phyloP scores from a whole-genome alignment of 2,329 filamentous ascomycete species.

The Elsinoe batatas region DNA sequence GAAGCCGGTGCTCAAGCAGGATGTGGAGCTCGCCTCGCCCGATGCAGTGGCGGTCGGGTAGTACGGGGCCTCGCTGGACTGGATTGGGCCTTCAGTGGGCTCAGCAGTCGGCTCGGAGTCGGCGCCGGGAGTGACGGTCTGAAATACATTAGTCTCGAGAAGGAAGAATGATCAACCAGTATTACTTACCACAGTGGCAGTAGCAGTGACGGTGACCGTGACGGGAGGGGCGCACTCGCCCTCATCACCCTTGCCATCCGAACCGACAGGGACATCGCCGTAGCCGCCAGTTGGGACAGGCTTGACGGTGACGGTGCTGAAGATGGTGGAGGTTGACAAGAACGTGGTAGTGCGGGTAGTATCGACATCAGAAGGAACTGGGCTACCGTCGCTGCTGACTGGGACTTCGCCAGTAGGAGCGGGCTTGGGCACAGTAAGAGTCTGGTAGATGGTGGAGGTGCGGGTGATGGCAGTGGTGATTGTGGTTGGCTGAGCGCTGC shows the following conservation, averaged over 20 bases:
- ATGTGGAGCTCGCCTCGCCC: conserved; percentile 13
- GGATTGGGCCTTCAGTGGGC: conserved; percentile 12
- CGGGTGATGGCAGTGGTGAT: conserved; percentile 26
- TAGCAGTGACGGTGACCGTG: conserved; percentile 28
- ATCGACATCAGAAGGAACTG: conserved; percentile 1
- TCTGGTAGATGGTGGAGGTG: conserved; percentile 25
- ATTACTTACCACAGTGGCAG: conserved; percentile 20
- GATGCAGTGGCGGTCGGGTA: conserved; percentile 20
- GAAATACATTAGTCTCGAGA: background rate
- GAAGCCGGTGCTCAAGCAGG: conserved; percentile 22
- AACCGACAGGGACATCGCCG: conserved; percentile 10
- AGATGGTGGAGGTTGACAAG: conserved; percentile 25
- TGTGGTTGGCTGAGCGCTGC: conserved; percentile 17
- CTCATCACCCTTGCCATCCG: conserved; percentile 15
- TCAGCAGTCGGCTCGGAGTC: conserved; percentile 1
- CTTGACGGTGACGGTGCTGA: conserved; percentile 27
- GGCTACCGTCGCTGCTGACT: conserved; percentile 8
- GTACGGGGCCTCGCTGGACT: conserved; percentile 14
- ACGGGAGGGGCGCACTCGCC: conserved; percentile 21
- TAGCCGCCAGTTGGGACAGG: conserved; percentile 18
- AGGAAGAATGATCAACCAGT: too few relatives aligned
- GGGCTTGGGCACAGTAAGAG: conserved; percentile 14
- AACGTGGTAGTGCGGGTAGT: conserved; percentile 20
- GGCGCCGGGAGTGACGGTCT: conserved; percentile 7
- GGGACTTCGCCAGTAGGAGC: conserved; percentile 9